Conservation (phyloP, 208 protist species). For the Trypanosoma brucei region DNA sequence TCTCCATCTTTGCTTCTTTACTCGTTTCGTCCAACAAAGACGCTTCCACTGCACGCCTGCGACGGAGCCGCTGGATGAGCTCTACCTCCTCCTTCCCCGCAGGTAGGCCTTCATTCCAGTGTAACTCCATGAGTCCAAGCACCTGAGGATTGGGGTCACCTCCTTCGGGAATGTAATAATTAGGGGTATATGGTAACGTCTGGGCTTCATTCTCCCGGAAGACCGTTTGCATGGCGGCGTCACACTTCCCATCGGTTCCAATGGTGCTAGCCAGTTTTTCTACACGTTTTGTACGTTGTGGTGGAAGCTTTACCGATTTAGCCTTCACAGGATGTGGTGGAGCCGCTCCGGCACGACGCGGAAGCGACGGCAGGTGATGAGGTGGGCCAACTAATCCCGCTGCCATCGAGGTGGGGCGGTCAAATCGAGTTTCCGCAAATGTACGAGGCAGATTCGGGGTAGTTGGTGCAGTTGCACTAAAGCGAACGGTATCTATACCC, state of each 20-base stretch:
- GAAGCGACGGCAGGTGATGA: slow-evolving; percentile 12
- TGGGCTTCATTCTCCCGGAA: slow-evolving; percentile 85
- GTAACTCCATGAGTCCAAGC: slow-evolving; percentile 59
- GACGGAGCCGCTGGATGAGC: slow-evolving; percentile 83
- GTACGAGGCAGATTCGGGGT: no score
- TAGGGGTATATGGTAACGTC: slow-evolving; percentile 88
- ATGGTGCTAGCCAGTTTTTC: not conserved
- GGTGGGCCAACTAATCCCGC: slow-evolving; percentile 8
- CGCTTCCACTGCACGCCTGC: slow-evolving; percentile 75
- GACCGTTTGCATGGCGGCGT: slow-evolving; percentile 54
- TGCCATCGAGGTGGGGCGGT: slow-evolving; percentile 13
- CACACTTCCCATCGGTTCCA: slow-evolving; percentile 7
- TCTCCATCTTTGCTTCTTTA: slow-evolving; percentile 41
- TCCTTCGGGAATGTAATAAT: slow-evolving; percentile 72
- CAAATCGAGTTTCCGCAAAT: no score
- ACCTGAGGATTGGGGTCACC: slow-evolving; percentile 65
- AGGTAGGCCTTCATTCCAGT: slow-evolving; percentile 61
- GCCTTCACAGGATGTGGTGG: not conserved
- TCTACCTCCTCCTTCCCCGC: slow-evolving; percentile 79
- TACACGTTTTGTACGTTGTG: no score
- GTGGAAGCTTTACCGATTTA: not conserved
- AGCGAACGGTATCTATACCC: slow-evolving; percentile 21
- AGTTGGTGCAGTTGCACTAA: slow-evolving; percentile 10
- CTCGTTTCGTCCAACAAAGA: slow-evolving; percentile 48
- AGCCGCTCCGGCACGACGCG: not conserved